These are phyloP conservation scores for Boletus barrowsii DNA, from an alignment of 768 basidiomycete genomes.

Conservation along the genomic window DNA sequence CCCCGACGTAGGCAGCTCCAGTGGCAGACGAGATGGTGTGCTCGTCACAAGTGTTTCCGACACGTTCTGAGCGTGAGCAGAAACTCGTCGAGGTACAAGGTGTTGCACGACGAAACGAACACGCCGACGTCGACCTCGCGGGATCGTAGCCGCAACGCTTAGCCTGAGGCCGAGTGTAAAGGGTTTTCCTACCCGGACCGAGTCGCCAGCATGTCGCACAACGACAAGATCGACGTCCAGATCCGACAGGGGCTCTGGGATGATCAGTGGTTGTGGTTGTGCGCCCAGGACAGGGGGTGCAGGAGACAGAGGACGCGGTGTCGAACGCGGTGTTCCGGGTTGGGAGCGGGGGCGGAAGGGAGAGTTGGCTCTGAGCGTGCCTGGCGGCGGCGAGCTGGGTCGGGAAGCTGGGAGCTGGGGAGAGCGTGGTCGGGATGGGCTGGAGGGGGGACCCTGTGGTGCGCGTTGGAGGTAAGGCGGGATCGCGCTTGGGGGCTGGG, in stretches of 20 bases:
- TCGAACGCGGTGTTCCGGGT: slow-evolving; percentile 26
- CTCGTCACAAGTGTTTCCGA: slow-evolving; percentile 4
- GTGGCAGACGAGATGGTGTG: slow-evolving; percentile 4
- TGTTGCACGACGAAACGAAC: slow-evolving; percentile 65
- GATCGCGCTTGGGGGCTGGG: slow-evolving; percentile 64
- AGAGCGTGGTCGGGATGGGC: slow-evolving; percentile 55
- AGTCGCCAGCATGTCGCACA: slow-evolving; percentile 43
- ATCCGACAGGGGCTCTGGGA: slow-evolving; percentile 31
- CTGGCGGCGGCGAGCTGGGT: slow-evolving; percentile 53
- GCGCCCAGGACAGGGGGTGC: slow-evolving; percentile 24
- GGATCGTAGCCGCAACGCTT: slow-evolving; percentile 46
- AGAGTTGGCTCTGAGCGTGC: slow-evolving; percentile 44
- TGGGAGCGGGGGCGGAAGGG: slow-evolving; percentile 35
- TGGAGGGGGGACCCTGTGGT: slow-evolving; percentile 33
- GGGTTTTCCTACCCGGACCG: slow-evolving; percentile 50
- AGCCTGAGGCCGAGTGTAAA: slow-evolving; percentile 58
- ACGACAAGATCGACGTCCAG: slow-evolving; percentile 60
- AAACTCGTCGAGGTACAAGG: slow-evolving; percentile 42
- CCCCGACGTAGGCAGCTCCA: slow-evolving; percentile 5
- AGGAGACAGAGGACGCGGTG: slow-evolving; percentile 31
- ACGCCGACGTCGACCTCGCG: slow-evolving; percentile 36
- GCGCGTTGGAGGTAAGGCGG: slow-evolving; percentile 73
- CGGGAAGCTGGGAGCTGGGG: slow-evolving; percentile 52
- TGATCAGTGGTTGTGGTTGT: slow-evolving; percentile 20
- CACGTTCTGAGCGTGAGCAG: slow-evolving; percentile 8